phyloP scores from a whole-genome alignment of 2,329 filamentous ascomycete genomes.

The Apiospora sp. region DNA sequence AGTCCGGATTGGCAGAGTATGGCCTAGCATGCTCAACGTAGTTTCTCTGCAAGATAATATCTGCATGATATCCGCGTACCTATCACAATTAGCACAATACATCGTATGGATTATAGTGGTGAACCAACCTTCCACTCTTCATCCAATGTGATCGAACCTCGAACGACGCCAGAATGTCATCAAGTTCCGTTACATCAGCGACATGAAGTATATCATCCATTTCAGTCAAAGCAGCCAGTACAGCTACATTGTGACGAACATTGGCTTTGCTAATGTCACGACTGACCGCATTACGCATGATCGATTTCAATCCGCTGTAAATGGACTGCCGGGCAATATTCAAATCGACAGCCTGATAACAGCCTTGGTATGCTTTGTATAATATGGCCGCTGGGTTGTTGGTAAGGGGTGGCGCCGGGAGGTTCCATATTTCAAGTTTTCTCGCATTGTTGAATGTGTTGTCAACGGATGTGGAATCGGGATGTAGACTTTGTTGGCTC shows the following conservation, averaged over 20 bases:
- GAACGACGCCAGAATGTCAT: slow-evolving; percentile 69
- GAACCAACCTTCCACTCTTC: slow-evolving; percentile 76
- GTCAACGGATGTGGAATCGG: slow-evolving; percentile 67
- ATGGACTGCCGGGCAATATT: slow-evolving; percentile 63
- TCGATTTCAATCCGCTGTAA: slow-evolving; percentile 67
- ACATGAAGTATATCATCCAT: slow-evolving; percentile 79
- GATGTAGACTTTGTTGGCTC: slow-evolving; percentile 67
- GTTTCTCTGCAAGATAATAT: slow-evolving; percentile 86
- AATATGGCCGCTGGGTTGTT: slow-evolving; percentile 72
- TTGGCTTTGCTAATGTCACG: slow-evolving; percentile 58
- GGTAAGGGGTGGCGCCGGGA: slow-evolving; percentile 73
- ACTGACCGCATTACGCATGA: slow-evolving; percentile 64
- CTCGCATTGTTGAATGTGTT: slow-evolving; percentile 82
- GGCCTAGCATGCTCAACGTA: slow-evolving; percentile 79
- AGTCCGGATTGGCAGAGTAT: slow-evolving; percentile 69
- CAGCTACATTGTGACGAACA: slow-evolving; percentile 64
- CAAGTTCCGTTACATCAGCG: slow-evolving; percentile 65
- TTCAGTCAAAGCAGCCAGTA: slow-evolving; percentile 79
- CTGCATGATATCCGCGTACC: slow-evolving; percentile 79
- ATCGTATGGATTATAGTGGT: neutral
- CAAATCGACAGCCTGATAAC: slow-evolving; percentile 71
- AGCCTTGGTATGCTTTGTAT: slow-evolving; percentile 82
- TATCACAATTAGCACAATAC: slow-evolving; percentile 44
- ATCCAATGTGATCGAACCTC: slow-evolving; percentile 78
- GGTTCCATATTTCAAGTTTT: slow-evolving; percentile 89